Percentiles rank a stretch among this genome's conserved stretches.
phyloP scores from a whole-genome alignment of 129 eudicot species.

The Flaveria robusta region DNA sequence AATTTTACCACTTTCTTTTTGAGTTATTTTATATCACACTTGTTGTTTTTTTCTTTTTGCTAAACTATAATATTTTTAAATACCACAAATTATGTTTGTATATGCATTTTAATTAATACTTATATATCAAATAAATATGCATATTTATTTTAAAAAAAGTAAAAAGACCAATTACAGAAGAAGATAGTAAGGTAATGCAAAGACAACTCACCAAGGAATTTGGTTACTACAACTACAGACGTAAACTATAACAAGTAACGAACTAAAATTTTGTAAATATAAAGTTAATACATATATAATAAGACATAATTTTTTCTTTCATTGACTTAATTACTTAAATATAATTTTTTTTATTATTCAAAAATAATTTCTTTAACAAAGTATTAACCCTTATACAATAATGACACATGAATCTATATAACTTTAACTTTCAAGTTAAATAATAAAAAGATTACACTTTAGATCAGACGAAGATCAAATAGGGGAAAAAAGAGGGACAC shows the following conservation, averaged over 20 bases:
- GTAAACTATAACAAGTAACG: neutral
- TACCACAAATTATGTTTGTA: neutral
- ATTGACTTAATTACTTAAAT: too few relatives aligned
- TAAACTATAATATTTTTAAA: neutral
- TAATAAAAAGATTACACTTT: neutral
- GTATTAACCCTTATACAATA: neutral
- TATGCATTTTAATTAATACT: neutral
- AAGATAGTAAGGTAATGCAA: too few relatives aligned
- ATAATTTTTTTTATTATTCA: too few relatives aligned
- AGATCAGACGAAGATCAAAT: neutral
- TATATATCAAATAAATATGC: neutral
- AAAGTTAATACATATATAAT: too few relatives aligned
- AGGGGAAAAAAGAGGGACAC: neutral
- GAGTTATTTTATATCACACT: neutral
- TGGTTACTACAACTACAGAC: neutral
- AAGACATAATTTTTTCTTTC: too few relatives aligned
- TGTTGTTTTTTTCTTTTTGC: neutral
- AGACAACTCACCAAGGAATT: too few relatives aligned
- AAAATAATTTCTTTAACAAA: neutral
- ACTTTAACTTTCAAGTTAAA: neutral
- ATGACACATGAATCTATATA: constrained; percentile 3
- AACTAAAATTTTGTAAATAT: neutral
- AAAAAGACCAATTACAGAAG: neutral
- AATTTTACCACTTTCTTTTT: neutral
- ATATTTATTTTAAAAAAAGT: neutral